Percentiles rank a stretch among this genome's conserved stretches.
Evolutionary conservation across 2,329 filamentous ascomycete genomes (phyloP).

Genomic region (Lasiodiplodia theobromae): DNA sequence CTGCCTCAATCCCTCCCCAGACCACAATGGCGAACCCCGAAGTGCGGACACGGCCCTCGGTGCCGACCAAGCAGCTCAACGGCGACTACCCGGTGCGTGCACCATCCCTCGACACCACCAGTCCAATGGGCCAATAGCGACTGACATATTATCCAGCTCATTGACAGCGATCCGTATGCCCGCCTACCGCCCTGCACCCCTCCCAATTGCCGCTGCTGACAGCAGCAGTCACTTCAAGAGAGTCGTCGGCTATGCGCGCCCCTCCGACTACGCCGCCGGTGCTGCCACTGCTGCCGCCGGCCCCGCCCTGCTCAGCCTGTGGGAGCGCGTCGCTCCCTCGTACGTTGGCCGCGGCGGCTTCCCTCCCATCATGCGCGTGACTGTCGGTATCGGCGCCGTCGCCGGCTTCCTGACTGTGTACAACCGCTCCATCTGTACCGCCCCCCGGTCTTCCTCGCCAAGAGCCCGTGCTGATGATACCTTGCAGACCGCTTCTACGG

Average conservation of each 20-base stretch:
- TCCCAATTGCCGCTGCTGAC: conserved; percentile 29
- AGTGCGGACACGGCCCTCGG: conserved; percentile 52
- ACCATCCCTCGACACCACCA: conserved; percentile 37
- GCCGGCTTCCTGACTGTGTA: conserved; percentile 89
- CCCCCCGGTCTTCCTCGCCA: conserved; percentile 45
- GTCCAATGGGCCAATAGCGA: conserved; percentile 36
- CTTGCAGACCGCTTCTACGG: conserved; percentile 92
- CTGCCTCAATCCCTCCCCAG: conserved; percentile 1
- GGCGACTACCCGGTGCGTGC: conserved; percentile 85
- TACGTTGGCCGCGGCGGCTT: conserved; percentile 84
- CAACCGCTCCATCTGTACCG: conserved; percentile 81
- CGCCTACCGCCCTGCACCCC: conserved; percentile 20
- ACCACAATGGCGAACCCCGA: conserved; percentile 25
- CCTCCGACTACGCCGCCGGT: conserved; percentile 81
- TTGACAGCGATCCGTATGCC: conserved; percentile 96
- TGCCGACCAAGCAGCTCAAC: conserved; percentile 79
- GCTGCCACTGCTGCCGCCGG: conserved; percentile 72
- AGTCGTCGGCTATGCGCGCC: conserved; percentile 85
- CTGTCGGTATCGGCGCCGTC: conserved; percentile 72
- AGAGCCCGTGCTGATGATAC: conserved; percentile 62
- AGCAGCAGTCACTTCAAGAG: conserved; percentile 81
- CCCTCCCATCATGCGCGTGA: conserved; percentile 80
- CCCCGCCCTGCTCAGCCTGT: conserved; percentile 75
- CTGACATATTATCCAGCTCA: conserved; percentile 71
- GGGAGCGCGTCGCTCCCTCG: conserved; percentile 87